A percentile compares a stretch with the other conserved stretches of the same genome.
These are phyloP conservation scores for Phialophora macrospora DNA, from an alignment of 2,329 filamentous ascomycete species.

Conservation along the genomic window DNA sequence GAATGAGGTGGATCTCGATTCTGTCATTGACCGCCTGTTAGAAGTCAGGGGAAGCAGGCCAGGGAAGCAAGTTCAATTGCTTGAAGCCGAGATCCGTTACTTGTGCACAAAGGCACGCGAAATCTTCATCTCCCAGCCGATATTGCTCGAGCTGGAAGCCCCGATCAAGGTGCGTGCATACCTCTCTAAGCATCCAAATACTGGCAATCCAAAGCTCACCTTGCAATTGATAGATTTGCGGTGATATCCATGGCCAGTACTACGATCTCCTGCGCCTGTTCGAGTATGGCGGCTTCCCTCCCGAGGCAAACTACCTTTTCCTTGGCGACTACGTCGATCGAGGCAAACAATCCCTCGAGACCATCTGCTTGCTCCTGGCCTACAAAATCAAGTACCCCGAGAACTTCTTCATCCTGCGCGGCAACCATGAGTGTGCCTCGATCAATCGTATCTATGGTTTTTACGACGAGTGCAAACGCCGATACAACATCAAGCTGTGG, in stretches of 20 bases:
- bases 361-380: conserved; percentile 91
- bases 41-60: conserved; percentile 97
- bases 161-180: conserved; percentile 82
- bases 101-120: conserved; percentile 98
- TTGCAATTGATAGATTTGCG: conserved; percentile 76
- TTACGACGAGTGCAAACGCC: conserved; percentile 99
- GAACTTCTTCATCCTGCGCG: conserved; percentile 98
- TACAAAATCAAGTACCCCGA: conserved; percentile 99
- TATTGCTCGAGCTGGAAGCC: conserved; percentile 94
- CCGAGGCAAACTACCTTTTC: conserved; percentile 99
- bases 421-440: conserved; percentile 98
- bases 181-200: background rate
- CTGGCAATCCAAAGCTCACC: conserved; percentile 7
- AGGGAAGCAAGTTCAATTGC: conserved; percentile 96
- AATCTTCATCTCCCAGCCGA: conserved; percentile 99
- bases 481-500: conserved; percentile 99
- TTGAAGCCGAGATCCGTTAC: conserved; percentile 94
- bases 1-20: conserved; percentile 96
- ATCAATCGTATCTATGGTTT: conserved; percentile 99
- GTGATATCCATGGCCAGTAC: conserved; percentile 99
- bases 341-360: conserved; percentile 98
- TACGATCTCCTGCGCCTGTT: conserved; percentile 97
- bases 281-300: conserved; percentile 97
- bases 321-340: conserved; percentile 98
- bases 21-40: conserved; percentile 96